A percentile compares a stretch with the other conserved stretches of the same genome.
These are phyloP conservation scores for Coniochaeta sp. DNA, from an alignment of 2,329 filamentous ascomycete genomes.

Conservation along the genomic window DNA sequence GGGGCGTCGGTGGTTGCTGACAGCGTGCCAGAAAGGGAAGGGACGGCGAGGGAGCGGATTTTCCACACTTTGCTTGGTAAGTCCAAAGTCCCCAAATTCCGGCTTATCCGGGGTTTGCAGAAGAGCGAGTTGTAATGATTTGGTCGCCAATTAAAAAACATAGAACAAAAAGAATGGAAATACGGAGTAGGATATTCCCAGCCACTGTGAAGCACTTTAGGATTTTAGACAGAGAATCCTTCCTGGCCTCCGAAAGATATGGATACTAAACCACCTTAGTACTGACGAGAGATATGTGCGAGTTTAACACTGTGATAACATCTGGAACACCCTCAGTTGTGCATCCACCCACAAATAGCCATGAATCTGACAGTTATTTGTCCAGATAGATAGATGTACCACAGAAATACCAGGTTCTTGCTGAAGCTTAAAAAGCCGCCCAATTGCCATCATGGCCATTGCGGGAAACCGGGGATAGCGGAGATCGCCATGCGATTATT, in stretches of 20 bases:
- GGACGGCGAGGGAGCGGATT: constrained; percentile 1
- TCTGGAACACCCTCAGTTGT: background rate
- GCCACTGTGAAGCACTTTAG: too few relatives aligned
- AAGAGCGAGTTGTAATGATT: background rate
- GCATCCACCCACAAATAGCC: background rate
- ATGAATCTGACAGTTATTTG: background rate
- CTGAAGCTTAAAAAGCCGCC: background rate
- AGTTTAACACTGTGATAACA: background rate
- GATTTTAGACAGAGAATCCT: background rate
- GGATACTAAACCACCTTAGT: too few relatives aligned
- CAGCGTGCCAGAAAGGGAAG: background rate
- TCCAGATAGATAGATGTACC: too few relatives aligned
- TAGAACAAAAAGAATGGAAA: background rate
- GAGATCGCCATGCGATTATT: background rate
- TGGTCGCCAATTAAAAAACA: background rate
- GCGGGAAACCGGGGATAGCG: background rate
- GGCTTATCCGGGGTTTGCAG: constrained; percentile 3
- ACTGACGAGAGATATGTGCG: too few relatives aligned
- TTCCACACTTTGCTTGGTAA: constrained; percentile 1
- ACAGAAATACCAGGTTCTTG: background rate
- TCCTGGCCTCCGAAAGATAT: background rate
- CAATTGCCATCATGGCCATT: background rate
- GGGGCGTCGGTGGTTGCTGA: background rate
- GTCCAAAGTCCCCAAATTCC: background rate
- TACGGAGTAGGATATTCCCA: too few relatives aligned